Base-by-base conservation (phyloP, 306 rosid species). In the Cicer judaicum region DNA sequence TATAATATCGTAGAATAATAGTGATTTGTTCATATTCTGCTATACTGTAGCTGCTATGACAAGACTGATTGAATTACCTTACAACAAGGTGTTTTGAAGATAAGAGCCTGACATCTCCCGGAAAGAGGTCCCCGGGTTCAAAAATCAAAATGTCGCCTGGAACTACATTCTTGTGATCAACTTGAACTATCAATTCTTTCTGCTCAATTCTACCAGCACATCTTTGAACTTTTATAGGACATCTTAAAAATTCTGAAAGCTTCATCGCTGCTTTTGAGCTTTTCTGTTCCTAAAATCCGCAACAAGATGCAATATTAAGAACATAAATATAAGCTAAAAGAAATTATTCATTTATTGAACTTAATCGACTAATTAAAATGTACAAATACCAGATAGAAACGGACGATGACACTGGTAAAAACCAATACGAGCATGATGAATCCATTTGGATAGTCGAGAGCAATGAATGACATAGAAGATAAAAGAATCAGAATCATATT, bases 71-170 rank as follows among this genome's bases (percentile, higher is more conserved):
- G 62, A 64, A 52, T 48, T 86, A 89, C 97, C 97, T 89, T 49
- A 92, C 96, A 77, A 89, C 96, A 63, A 89, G 97, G 74, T 92
- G 87, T 60, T 88, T 92, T 2, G 97, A 88, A 77, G 96, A 86
- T 67, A 92, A 69, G 54, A 92, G 73, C 56, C 97, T 88, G 74
- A 92, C 64, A 78, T 92, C 96, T 68, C 97, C 97, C 7, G 97
- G 96, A 78, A 92, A 92, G 77, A 89, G 93, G 76, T 92, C 93
- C 10, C 97, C 97, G 13, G 96, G 93, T 84, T 92, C 97, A n/a
- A 92, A 87, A 63, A 88, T 85, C 67, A 92, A 87, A 72, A 92
- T 92, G 78, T 92, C 97, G 21, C 97, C 97, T 38, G 96, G 87
- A 82, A 92, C 97, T 7, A 92, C 70, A 77, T 92, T 96, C 75